phyloP scores from a whole-genome alignment of 2,329 filamentous ascomycete species.

The Aspergillus sp. region DNA sequence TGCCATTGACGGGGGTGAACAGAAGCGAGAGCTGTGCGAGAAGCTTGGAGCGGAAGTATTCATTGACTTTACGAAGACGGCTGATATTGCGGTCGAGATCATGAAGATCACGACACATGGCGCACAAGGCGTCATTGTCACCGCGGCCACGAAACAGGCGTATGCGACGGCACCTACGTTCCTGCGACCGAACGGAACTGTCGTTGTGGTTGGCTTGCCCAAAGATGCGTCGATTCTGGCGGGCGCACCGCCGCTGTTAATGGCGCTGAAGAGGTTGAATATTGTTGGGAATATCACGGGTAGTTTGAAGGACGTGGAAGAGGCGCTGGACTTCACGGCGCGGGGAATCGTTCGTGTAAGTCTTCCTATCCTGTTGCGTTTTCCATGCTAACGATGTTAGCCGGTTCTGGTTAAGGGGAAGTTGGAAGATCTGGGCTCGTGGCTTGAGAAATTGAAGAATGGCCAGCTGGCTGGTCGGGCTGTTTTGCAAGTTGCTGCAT shows the following conservation, averaged over 20 bases:
- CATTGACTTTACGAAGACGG: constrained; percentile 74
- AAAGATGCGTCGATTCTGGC: background rate
- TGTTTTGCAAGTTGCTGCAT: background rate
- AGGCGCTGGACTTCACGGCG: constrained; percentile 86
- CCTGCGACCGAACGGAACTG: constrained; percentile 74
- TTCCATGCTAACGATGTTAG: constrained; percentile 1
- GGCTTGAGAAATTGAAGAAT: constrained; percentile 9
- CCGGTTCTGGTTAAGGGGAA: constrained; percentile 9
- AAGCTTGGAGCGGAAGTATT: constrained; percentile 69
- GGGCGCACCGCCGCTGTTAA: background rate
- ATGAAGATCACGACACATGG: constrained; percentile 78
- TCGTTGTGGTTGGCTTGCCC: constrained; percentile 75
- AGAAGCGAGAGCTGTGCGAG: constrained; percentile 69
- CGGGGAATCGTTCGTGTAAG: constrained; percentile 52
- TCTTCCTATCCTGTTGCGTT: background rate
- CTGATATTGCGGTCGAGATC: constrained; percentile 79
- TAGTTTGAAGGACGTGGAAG: constrained; percentile 80
- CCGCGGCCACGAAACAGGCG: constrained; percentile 83
- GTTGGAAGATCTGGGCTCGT: constrained; percentile 9
- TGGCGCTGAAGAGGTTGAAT: constrained; percentile 33
- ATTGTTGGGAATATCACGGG: constrained; percentile 94
- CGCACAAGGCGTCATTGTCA: constrained; percentile 80
- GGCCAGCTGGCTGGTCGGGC: constrained; percentile 9
- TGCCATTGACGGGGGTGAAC: constrained; percentile 77
- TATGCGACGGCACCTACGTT: constrained; percentile 92